Percentiles rank a stretch among this genome's conserved stretches.
phyloP scores from a whole-genome alignment of 176 grass and related monocot species.

The Tillandsia leiboldiana region DNA sequence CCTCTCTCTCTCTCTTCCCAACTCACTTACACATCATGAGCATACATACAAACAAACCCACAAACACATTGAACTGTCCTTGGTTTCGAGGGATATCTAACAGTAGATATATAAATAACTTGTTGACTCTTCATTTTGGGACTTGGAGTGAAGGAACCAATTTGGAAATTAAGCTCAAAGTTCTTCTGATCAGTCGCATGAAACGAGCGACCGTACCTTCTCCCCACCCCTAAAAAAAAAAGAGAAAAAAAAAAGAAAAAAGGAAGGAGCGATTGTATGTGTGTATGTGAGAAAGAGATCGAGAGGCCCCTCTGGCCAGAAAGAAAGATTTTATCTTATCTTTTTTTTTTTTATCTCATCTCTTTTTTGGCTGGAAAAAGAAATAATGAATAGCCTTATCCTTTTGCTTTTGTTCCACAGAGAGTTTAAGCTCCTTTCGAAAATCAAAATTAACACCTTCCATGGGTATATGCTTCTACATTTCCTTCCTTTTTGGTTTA shows the following conservation, averaged over 20 bases:
- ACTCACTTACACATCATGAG: too few species aligned
- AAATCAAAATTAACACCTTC: too few species aligned
- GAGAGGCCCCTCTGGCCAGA: slow-evolving; percentile 11
- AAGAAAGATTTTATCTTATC: background rate
- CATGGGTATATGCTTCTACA: too few species aligned
- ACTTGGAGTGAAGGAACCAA: background rate
- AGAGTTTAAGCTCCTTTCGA: too few species aligned
- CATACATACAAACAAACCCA: too few species aligned
- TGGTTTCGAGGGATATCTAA: background rate
- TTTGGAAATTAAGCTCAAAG: background rate
- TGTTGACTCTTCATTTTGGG: background rate
- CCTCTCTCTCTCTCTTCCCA: background rate
- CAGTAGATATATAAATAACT: too few species aligned
- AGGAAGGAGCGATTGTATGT: background rate
- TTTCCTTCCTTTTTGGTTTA: too few species aligned
- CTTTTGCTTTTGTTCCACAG: too few species aligned
- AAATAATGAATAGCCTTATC: too few species aligned
- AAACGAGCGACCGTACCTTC: background rate
- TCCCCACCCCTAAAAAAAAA: background rate
- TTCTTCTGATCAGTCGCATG: slow-evolving; percentile 8
- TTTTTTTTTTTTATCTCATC: too few species aligned
- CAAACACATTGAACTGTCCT: background rate
- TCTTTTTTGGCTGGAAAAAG: too few species aligned
- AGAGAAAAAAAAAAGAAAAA: slow-evolving; percentile 6
- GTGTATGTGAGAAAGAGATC: background rate